Evolutionary conservation across 805 yeast genomes (phyloP), one percentile per base, ranked within the genome.

Genomic region (Spathaspora girioi): DNA sequence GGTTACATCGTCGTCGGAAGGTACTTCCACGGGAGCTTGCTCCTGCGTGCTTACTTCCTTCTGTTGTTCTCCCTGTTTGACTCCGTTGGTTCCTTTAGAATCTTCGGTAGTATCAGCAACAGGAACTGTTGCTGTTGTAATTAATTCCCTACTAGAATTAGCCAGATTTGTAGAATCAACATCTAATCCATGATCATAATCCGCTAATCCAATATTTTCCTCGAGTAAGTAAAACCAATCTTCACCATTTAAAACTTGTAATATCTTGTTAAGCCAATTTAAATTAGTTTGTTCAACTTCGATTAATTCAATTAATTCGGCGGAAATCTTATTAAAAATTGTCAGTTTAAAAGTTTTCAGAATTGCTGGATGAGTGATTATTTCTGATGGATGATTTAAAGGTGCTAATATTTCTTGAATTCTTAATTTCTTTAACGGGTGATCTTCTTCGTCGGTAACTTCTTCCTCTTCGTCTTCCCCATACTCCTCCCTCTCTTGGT

Each of bases 211-310:
- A 67, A 92, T 66, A 46, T 82, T 80, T 19, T 80, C 82, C 35
- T 88, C 89, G 18, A 82, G 71, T 40, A 86, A 68, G 50, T 82
- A 83, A 43, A 75, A 75, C 56, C 96, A 87, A 63, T 89, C 93
- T 63, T 93, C 98, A 4, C 97, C 97, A 47, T 93, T 74, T 58
- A 93, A 82, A 1, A 87, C 84, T 54, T 86, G 88, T 68, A 94
- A 77, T 44, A 93, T 74, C 59, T 82, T 82, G 43, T 86, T 80
- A 49, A 91, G 72, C 61, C 84, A 80, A 52, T 84, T 82, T n/a
- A 88, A 87, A 35, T 84, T 84, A 26, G 79, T 76, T 60, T 90
- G 96, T 62, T 94, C 99, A 42, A 80, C 79, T 62, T 89, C 92
- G 47, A 94, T 87, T 54, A 86, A 71, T 49, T 87, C 86, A 23